Percentiles rank a stretch among this genome's conserved stretches.
These are phyloP conservation scores for Linnemannia hyalina DNA, from an alignment of 192 early-diverging fungal species.

Conservation along the genomic window DNA sequence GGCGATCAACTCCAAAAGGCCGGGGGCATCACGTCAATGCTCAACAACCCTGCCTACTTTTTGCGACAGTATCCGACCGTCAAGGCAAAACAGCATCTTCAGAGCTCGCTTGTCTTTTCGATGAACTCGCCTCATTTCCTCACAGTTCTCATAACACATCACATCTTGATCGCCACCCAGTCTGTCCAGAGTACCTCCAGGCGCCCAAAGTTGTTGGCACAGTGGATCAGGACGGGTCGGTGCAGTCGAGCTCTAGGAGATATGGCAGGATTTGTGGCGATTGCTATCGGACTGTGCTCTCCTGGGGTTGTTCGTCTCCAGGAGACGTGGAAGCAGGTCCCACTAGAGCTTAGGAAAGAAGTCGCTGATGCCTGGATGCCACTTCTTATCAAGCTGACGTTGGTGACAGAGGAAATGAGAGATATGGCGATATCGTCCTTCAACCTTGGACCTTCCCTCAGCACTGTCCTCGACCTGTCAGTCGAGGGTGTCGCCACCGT, in stretches of 20 bases:
- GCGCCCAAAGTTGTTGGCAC: slow-evolving; percentile 69
- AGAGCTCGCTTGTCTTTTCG: slow-evolving; percentile 56
- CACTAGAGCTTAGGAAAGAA: slow-evolving; percentile 59
- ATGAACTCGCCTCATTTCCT: slow-evolving; percentile 77
- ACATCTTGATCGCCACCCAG: slow-evolving; percentile 71
- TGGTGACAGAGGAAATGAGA: slow-evolving; percentile 63
- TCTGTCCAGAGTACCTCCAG: slow-evolving; percentile 61
- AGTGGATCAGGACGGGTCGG: slow-evolving; percentile 78
- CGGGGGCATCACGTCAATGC: slow-evolving; percentile 5
- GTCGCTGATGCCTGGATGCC: slow-evolving; percentile 72
- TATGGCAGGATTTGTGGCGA: slow-evolving; percentile 72
- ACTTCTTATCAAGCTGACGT: slow-evolving; percentile 64
- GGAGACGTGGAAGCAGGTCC: slow-evolving; percentile 78
- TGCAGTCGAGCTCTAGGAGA: slow-evolving; percentile 69
- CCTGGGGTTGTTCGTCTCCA: slow-evolving; percentile 74
- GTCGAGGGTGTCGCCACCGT: slow-evolving; percentile 28
- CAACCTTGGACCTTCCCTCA: slow-evolving; percentile 18
- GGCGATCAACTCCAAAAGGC: slow-evolving; percentile 30
- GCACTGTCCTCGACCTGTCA: slow-evolving; percentile 21
- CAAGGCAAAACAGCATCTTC: slow-evolving; percentile 25
- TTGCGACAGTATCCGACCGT: slow-evolving; percentile 55
- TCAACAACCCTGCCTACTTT: slow-evolving; percentile 43
- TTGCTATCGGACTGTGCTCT: slow-evolving; percentile 77
- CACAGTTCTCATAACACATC: slow-evolving; percentile 75
- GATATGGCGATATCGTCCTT: slow-evolving; percentile 37